phyloP scores from a whole-genome alignment of 306 rosid genomes.

The Lathyrus oleraceus region DNA sequence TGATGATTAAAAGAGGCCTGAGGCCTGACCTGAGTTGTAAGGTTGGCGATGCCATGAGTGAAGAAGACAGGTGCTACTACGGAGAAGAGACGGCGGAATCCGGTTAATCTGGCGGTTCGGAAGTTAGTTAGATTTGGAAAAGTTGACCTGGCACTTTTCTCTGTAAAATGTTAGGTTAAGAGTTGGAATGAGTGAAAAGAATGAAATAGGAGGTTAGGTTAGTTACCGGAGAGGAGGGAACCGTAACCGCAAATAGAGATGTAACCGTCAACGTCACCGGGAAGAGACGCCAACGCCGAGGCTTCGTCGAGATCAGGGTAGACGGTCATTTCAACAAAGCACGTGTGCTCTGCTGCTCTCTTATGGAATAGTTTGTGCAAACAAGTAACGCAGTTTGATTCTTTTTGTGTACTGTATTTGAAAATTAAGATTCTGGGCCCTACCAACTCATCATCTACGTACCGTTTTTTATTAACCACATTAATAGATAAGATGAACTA shows the following conservation, averaged over 20 bases:
- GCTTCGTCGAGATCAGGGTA: slow-evolving; percentile 35
- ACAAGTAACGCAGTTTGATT: neutral
- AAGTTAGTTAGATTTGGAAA: slow-evolving; percentile 75
- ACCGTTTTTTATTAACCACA: too few species aligned
- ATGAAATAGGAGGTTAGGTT: neutral
- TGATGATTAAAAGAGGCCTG: neutral
- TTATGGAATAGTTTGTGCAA: neutral
- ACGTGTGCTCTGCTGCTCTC: neutral
- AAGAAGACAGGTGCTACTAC: slow-evolving; percentile 66
- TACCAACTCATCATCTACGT: neutral
- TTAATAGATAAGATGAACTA: too few species aligned
- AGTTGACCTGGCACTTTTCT: slow-evolving; percentile 78
- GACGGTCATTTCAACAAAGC: slow-evolving; percentile 3
- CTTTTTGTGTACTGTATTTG: neutral
- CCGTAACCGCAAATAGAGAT: slow-evolving; percentile 86
- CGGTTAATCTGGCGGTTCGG: slow-evolving; percentile 67
- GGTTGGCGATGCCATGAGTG: slow-evolving; percentile 66
- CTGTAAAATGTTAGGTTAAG: slow-evolving; percentile 34
- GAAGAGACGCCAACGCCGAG: slow-evolving; percentile 33
- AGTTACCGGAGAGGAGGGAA: slow-evolving; percentile 82
- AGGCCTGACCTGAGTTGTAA: slow-evolving; percentile 59
- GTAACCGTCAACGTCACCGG: slow-evolving; percentile 40
- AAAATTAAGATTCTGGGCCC: neutral
- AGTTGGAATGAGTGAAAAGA: neutral
- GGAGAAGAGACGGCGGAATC: slow-evolving; percentile 75